Evolutionary conservation across 257 asterid species (phyloP).

Genomic region (Handroanthus guayacan): DNA sequence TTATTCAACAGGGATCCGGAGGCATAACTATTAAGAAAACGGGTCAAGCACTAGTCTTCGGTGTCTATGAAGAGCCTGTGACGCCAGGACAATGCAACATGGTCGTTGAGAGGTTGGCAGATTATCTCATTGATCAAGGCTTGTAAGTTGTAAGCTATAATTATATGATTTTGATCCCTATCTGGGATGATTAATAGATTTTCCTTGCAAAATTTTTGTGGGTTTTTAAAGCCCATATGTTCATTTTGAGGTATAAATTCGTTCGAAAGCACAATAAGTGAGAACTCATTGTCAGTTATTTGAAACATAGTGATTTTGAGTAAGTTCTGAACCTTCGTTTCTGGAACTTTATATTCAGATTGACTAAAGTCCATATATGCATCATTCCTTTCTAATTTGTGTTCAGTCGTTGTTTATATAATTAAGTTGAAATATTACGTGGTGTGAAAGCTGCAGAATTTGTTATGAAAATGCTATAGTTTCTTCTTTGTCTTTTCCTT

Average conservation of each 20-base stretch:
- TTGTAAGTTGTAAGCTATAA: constrained; percentile 32
- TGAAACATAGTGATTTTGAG: not conserved
- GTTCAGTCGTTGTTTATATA: no score
- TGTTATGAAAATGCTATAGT: no score
- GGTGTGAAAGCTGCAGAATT: no score
- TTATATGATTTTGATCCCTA: not conserved
- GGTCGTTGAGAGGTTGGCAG: constrained; percentile 64
- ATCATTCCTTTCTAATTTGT: no score
- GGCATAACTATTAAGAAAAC: constrained; percentile 61
- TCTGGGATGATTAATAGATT: constrained; percentile 5
- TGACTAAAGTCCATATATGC: not conserved
- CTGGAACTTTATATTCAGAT: not conserved
- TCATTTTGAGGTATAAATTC: not conserved
- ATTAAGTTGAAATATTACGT: no score
- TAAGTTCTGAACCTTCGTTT: not conserved
- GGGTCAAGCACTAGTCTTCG: constrained; percentile 56
- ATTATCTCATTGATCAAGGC: constrained; percentile 59
- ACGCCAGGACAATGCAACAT: constrained; percentile 67
- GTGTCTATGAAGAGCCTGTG: constrained; percentile 63
- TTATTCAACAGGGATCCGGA: constrained; percentile 50
- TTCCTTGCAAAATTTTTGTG: not conserved
- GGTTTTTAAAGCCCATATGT: not conserved
- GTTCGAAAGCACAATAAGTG: constrained; percentile 1
- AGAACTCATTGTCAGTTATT: not conserved
- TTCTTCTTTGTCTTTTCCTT: no score